Percentiles rank a stretch among this genome's conserved stretches.
These are phyloP conservation scores for Dentipellis sp. DNA, from an alignment of 768 basidiomycete species.

Conservation along the genomic window DNA sequence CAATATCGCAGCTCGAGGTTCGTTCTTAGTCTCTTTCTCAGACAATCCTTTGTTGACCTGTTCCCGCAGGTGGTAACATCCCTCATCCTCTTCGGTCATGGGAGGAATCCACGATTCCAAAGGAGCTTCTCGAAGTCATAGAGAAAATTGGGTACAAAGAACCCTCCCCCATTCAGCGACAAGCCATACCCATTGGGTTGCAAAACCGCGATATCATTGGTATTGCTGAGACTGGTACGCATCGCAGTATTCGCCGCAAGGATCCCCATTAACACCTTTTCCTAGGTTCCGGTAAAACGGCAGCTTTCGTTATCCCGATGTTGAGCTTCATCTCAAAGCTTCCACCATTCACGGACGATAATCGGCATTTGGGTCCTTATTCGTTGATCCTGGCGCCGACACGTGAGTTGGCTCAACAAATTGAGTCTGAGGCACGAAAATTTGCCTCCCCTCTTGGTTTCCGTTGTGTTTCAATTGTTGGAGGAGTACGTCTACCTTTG, in stretches of 20 bases:
- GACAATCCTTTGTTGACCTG: slow-evolving; percentile 1
- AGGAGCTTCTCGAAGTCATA: slow-evolving; percentile 70
- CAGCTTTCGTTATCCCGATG: slow-evolving; percentile 98
- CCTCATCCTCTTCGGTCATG: slow-evolving; percentile 91
- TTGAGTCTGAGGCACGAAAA: slow-evolving; percentile 86
- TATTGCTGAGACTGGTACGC: slow-evolving; percentile 91
- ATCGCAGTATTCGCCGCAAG: background rate
- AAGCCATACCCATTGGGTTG: slow-evolving; percentile 97
- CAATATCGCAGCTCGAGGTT: slow-evolving; percentile 87
- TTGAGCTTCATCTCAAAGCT: slow-evolving; percentile 85
- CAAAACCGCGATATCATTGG: slow-evolving; percentile 97
- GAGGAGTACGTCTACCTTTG: slow-evolving; percentile 58
- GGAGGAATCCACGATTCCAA: slow-evolving; percentile 81
- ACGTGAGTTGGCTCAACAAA: slow-evolving; percentile 97
- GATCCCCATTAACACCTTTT: background rate
- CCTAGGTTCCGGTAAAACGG: slow-evolving; percentile 95
- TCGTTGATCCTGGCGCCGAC: slow-evolving; percentile 86
- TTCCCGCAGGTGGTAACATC: slow-evolving; percentile 72
- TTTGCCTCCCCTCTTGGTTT: slow-evolving; percentile 88
- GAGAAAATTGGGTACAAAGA: slow-evolving; percentile 94
- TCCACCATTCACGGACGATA: slow-evolving; percentile 85
- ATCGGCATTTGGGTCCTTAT: slow-evolving; percentile 88
- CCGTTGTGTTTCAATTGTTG: slow-evolving; percentile 95
- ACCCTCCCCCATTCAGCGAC: slow-evolving; percentile 93
- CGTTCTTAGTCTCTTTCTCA: slow-evolving; percentile 13